Evolutionary conservation across 805 yeast genomes (phyloP).

Genomic region (Hanseniaspora lachancei): DNA sequence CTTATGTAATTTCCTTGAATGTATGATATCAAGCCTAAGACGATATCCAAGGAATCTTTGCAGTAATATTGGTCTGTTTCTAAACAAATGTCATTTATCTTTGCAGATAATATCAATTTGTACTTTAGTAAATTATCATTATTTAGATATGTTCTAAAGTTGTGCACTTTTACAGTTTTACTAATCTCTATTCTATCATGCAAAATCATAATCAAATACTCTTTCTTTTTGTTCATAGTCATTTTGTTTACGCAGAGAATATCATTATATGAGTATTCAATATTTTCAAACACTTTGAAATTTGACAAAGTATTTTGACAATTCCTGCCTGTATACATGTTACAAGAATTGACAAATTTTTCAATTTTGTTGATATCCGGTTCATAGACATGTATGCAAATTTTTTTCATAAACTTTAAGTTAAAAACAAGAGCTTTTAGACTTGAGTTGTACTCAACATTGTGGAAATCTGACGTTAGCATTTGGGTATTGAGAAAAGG

Average conservation of each 20-base stretch:
- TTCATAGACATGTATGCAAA: neutral
- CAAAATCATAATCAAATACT: neutral
- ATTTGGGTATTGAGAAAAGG: neutral
- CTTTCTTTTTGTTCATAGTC: neutral
- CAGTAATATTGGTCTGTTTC: neutral
- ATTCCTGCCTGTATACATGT: neutral
- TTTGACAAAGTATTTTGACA: neutral
- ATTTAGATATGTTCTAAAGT: neutral
- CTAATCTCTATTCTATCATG: slow-evolving; percentile 1
- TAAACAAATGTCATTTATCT: neutral
- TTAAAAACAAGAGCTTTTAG: neutral
- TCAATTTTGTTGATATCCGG: neutral
- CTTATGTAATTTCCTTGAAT: neutral
- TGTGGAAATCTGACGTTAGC: neutral
- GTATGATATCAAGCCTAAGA: neutral
- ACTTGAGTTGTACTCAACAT: neutral
- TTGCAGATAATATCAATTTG: neutral
- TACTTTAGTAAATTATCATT: neutral
- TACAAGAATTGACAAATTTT: neutral
- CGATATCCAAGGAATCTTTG: neutral
- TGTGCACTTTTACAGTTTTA: neutral
- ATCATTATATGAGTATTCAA: neutral
- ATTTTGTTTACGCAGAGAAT: neutral
- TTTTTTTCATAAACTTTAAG: neutral
- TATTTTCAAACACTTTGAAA: neutral